phyloP scores from a whole-genome alignment of 2,329 filamentous ascomycete species.

The Tolypocladium nubicola region DNA sequence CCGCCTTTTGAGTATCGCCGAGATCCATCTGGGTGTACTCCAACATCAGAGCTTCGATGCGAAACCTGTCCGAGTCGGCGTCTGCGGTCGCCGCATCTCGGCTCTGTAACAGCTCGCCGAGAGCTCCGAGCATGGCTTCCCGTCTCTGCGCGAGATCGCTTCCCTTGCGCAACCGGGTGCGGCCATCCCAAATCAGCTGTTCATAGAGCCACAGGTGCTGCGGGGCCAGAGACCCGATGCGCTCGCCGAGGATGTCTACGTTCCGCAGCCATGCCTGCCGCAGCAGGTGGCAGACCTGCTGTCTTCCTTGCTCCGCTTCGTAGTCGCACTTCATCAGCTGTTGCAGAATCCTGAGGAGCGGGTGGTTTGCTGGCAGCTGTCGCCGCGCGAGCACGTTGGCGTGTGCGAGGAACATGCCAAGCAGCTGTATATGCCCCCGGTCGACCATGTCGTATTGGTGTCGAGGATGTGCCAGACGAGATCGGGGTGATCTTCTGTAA shows the following conservation, averaged over 20 bases:
- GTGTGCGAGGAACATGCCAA: conserved; percentile 22
- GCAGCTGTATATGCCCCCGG: conserved; percentile 21
- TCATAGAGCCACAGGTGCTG: conserved; percentile 26
- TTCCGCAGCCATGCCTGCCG: conserved; percentile 26
- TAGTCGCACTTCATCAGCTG: conserved; percentile 21
- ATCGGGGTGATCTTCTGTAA: conserved; percentile 25
- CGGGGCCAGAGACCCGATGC: conserved; percentile 16
- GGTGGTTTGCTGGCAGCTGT: conserved; percentile 20
- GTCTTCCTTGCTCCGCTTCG: conserved; percentile 17
- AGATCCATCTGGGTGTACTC: conserved; percentile 29
- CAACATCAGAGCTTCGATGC: conserved; percentile 21
- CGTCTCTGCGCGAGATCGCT: conserved; percentile 17
- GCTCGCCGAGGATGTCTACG: conserved; percentile 19
- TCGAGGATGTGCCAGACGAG: conserved; percentile 26
- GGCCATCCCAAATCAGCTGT: conserved; percentile 27
- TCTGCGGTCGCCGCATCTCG: conserved; percentile 4
- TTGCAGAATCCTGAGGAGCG: conserved; percentile 20
- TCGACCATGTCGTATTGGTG: conserved; percentile 26
- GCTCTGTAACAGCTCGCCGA: conserved; percentile 13
- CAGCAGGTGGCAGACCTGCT: conserved; percentile 20
- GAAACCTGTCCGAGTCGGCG: conserved; percentile 13
- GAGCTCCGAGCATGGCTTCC: conserved; percentile 18
- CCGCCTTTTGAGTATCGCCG: conserved; percentile 18
- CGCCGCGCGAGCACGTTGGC: conserved; percentile 16
- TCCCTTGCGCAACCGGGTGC: conserved; percentile 20